Percentiles rank a stretch among this genome's conserved stretches.
Conservation (phyloP, 1,284 basidiomycete species). For the Trametes versicolor region DNA sequence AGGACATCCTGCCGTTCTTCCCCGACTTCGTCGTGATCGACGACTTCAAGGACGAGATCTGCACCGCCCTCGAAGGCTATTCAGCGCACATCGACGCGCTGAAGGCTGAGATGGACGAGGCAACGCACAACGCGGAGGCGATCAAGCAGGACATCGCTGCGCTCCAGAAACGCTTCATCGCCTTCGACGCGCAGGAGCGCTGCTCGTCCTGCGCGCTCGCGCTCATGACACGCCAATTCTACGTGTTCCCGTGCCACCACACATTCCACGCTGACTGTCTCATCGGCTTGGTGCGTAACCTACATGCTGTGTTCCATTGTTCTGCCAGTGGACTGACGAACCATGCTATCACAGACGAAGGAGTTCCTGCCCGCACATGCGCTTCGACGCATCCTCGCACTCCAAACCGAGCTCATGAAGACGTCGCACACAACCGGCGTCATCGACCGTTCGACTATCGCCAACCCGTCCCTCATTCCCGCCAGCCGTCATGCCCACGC, state of each 20-base stretch:
- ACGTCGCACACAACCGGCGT: conserved; percentile 48
- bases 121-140: conserved; percentile 90
- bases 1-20: conserved; percentile 99
- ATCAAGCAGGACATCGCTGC: conserved; percentile 93
- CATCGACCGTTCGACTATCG: conserved; percentile 48
- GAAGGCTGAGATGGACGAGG: conserved; percentile 96
- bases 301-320: conserved; percentile 16
- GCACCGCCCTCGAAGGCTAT: conserved; percentile 94
- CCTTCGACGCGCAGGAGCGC: conserved; percentile 88
- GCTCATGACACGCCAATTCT: conserved; percentile 91
- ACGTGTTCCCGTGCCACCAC: conserved; percentile 98
- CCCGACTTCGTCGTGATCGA: conserved; percentile 99
- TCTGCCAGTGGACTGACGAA: background rate
- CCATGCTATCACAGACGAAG: conserved; percentile 70
- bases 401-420: conserved; percentile 86
- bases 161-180: conserved; percentile 92
- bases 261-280: conserved; percentile 96
- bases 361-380: conserved; percentile 86
- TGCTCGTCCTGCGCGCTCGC: conserved; percentile 85
- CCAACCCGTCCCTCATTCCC: conserved; percentile 42
- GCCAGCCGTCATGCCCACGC: conserved; percentile 51
- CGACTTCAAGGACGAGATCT: conserved; percentile 99
- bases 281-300: conserved; percentile 76
- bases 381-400: conserved; percentile 82
- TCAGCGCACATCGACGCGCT: conserved; percentile 91